Base-by-base conservation (phyloP, 805 yeast genomes). In the Pichia phayaonensis region DNA sequence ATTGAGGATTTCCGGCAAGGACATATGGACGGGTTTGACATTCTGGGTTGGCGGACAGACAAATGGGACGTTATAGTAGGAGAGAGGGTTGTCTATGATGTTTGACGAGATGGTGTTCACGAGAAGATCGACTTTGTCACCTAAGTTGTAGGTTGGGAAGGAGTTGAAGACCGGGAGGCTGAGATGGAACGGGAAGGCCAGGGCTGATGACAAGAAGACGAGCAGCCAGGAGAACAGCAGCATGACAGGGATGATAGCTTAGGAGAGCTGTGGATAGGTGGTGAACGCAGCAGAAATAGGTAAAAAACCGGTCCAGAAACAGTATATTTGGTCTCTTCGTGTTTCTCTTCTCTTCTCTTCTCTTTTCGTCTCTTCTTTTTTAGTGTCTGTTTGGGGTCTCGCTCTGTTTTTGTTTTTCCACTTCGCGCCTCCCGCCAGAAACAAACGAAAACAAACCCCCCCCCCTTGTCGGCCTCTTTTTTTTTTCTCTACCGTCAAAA, bases 21-120 rank as follows among this genome's bases (percentile, higher is more conserved):
- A 83, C 43, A 86, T 64, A 56, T 83, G 84, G 20, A 84, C 67
- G 2, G 86, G 83, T 51, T 78, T 77, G n/a, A 79, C 71, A 7
- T 70, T 61, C 2, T 61, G 61, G 2, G 76, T 69, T 11, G 86
- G 80, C 0, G 92, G 88, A 66, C 96, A 89, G 2, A 86, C 83
- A 63, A 88, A 89, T 2, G 87, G 88, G 46, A 90, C 70, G 50
- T 83, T 86, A 64, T 84, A 81, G 64, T 86, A 89, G 0, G 85
- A 80, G 61, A 73, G 86, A 1, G 95, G 95, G 11, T 85, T 71
- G 59, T 84, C 88, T 1, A 88, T 82, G n/a, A 76, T 68, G 59
- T 85, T 88, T 0, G 94, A 83, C 56, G 85, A 89, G 2, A 86
- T 82, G 57, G 87, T 84, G 66, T 89, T 88, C 24, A 86, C 90